Evolutionary conservation across 352 stramenopile species (phyloP).

Genomic region (Globisporangium megalacanthum): DNA sequence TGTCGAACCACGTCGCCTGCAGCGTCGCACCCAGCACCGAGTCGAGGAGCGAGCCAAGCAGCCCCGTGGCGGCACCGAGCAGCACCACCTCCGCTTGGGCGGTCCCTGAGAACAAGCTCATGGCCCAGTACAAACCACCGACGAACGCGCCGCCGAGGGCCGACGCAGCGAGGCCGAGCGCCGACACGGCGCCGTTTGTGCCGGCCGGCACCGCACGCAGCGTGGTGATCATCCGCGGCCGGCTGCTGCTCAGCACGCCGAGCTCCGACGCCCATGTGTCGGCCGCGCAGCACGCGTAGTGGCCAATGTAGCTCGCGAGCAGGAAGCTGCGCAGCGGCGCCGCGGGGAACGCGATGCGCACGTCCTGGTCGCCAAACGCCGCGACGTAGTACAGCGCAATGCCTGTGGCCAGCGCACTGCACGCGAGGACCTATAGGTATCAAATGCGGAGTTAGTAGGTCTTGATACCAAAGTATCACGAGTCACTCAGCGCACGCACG

Average conservation of each 20-base stretch:
- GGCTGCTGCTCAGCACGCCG: conserved; percentile 78
- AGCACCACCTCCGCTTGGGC: conserved; percentile 44
- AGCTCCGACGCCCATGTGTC: conserved; percentile 96
- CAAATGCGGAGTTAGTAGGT: neutral
- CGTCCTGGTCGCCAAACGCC: conserved; percentile 34
- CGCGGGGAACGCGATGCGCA: conserved; percentile 28
- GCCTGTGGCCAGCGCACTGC: conserved; percentile 54
- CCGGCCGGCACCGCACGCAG: conserved; percentile 76
- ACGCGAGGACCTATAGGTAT: conserved; percentile 86
- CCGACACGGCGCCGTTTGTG: conserved; percentile 93
- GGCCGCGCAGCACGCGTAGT: conserved; percentile 91
- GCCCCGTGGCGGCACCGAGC: conserved; percentile 47
- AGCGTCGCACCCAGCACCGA: conserved; percentile 81
- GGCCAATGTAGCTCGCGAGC: conserved; percentile 80
- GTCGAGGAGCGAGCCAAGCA: conserved; percentile 78
- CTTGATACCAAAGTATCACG: neutral
- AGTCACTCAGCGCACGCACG: too few relatives aligned
- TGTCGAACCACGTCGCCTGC: conserved; percentile 71
- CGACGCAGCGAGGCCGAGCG: conserved; percentile 75
- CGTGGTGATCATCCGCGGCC: conserved; percentile 86
- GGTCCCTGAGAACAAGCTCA: conserved; percentile 29
- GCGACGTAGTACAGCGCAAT: conserved; percentile 55
- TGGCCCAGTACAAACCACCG: conserved; percentile 62
- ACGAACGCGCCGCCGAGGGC: conserved; percentile 85
- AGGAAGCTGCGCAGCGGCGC: conserved; percentile 37